Conservation (phyloP, 1,284 basidiomycete species). For the Vanrija humicola region DNA sequence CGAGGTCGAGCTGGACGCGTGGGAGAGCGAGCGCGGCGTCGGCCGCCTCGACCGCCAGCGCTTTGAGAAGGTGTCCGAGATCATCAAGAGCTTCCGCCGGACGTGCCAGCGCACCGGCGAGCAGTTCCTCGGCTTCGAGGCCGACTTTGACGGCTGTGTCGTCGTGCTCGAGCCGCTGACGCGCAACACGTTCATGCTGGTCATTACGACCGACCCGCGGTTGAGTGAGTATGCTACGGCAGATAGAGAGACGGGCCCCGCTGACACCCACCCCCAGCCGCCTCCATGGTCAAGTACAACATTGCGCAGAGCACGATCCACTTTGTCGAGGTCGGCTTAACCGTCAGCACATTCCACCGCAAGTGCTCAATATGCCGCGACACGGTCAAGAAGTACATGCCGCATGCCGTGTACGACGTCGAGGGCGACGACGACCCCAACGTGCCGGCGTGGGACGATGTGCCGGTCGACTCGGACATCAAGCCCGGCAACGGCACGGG, state of each 20-base stretch:
- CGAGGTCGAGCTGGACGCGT: constrained; percentile 32
- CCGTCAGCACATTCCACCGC: constrained; percentile 26
- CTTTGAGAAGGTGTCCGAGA: constrained; percentile 92
- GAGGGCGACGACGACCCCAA: constrained; percentile 32
- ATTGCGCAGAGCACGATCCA: constrained; percentile 50
- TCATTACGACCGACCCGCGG: constrained; percentile 75
- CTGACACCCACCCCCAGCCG: constrained; percentile 33
- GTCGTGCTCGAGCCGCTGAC: constrained; percentile 95
- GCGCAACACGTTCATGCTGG: constrained; percentile 85
- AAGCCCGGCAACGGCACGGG: not conserved
- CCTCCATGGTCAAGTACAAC: constrained; percentile 52
- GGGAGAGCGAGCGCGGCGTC: constrained; percentile 44
- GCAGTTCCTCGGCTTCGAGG: constrained; percentile 73
- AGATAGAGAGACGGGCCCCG: not conserved
- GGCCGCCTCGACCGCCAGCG: constrained; percentile 68
- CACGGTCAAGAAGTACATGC: constrained; percentile 3
- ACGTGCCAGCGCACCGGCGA: constrained; percentile 69
- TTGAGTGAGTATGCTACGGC: constrained; percentile 59
- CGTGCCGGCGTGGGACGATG: constrained; percentile 41
- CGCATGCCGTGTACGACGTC: constrained; percentile 35
- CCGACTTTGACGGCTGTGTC: constrained; percentile 66
- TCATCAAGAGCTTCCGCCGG: constrained; percentile 92
- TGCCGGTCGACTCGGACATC: constrained; percentile 9
- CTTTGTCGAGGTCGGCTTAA: constrained; percentile 48
- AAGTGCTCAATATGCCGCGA: constrained; percentile 44